Conservation (phyloP, 305 asterid species). For the Fraxinus velutina region DNA sequence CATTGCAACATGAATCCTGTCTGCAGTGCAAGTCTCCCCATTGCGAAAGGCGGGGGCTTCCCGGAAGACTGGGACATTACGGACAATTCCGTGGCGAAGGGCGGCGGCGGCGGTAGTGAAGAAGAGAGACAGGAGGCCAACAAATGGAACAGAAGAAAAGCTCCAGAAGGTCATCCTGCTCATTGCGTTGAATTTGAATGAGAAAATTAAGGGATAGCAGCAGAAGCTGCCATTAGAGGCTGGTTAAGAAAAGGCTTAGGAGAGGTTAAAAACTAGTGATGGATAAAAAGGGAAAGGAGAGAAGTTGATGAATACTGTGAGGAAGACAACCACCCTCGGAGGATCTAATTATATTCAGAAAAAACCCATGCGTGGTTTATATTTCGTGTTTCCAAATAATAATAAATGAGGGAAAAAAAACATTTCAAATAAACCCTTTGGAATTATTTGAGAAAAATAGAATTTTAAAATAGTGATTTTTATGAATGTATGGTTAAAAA, state of each 20-base stretch:
- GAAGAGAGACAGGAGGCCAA: background rate
- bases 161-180: background rate
- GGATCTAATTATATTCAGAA: background rate
- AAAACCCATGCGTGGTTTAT: too few relatives aligned
- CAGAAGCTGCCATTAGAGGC: background rate
- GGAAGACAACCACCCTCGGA: background rate
- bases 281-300: background rate
- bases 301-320: background rate
- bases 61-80: background rate
- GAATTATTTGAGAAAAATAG: too few relatives aligned
- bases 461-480: too few relatives aligned
- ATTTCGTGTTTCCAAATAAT: too few relatives aligned
- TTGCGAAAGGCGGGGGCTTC: background rate
- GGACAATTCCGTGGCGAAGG: background rate
- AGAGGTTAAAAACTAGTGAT: background rate
- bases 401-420: too few relatives aligned
- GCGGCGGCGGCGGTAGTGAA: background rate
- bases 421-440: too few relatives aligned
- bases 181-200: background rate
- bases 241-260: background rate
- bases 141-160: background rate
- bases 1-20: background rate
- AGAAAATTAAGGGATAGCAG: background rate
- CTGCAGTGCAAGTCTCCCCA: background rate
- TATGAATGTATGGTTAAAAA: too few relatives aligned